These are phyloP conservation scores for Aspergillus ochraceoroseus DNA, from an alignment of 2,329 filamentous ascomycete genomes.

Conservation along the genomic window DNA sequence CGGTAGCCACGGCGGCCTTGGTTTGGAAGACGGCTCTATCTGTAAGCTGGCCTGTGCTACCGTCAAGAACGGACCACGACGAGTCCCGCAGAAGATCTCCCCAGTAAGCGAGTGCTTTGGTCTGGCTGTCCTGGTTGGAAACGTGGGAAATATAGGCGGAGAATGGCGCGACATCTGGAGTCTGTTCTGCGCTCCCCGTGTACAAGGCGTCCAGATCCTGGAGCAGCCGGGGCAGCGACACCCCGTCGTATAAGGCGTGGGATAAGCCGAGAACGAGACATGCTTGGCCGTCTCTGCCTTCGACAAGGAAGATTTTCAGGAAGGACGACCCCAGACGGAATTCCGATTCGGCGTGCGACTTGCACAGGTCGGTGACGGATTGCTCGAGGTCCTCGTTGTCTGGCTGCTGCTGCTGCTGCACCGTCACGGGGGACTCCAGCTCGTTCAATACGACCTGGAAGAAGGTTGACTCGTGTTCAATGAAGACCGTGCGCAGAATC, in stretches of 20 bases:
- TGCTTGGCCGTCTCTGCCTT: conserved; percentile 29
- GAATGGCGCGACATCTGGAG: conserved; percentile 38
- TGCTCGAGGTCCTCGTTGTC: conserved; percentile 46
- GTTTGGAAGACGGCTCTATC: conserved; percentile 20
- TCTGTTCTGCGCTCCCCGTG: conserved; percentile 23
- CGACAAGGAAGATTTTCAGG: conserved; percentile 51
- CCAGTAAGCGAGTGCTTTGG: conserved; percentile 50
- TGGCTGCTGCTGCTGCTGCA: too few species aligned
- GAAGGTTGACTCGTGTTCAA: conserved; percentile 47
- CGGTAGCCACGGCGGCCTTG: conserved; percentile 8
- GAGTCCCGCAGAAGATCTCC: conserved; percentile 52
- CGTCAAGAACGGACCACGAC: conserved; percentile 37
- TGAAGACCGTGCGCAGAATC: conserved; percentile 60
- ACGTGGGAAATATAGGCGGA: conserved; percentile 38
- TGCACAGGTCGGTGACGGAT: conserved; percentile 49
- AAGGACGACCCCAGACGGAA: conserved; percentile 56
- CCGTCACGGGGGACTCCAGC: conserved; percentile 45
- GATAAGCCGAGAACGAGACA: conserved; percentile 55
- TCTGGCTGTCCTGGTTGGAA: conserved; percentile 31
- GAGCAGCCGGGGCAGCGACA: conserved; percentile 57
- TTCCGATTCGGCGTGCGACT: conserved; percentile 48
- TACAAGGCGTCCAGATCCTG: conserved; percentile 55
- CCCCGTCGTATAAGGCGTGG: conserved; percentile 63
- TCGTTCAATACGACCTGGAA: conserved; percentile 54
- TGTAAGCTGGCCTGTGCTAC: conserved; percentile 16